Base-by-base conservation (phyloP, 179 eudicot genomes). In the Pouteria campechiana region DNA sequence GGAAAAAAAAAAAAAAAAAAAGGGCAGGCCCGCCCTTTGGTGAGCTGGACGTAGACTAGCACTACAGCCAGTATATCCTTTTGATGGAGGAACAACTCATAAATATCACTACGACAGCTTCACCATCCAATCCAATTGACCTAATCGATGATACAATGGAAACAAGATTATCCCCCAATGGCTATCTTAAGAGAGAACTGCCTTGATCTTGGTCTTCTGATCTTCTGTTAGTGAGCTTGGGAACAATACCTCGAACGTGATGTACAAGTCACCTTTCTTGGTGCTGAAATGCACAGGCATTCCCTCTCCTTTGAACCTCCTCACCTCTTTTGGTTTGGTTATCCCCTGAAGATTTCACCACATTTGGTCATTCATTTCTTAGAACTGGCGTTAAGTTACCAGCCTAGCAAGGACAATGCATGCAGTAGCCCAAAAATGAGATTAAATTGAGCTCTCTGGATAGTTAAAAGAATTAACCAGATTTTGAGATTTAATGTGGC, bases 231-330 rank as follows among this genome's bases (percentile, higher is more conserved):
- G 61, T 32, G 96, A 79, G 30, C 75, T 60, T n/a, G 99, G 96
- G 61, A 92, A 92, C 49, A 79, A 59, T 41, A 90, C 96, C 69
- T 90, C 98, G 32, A 72, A 90, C 13, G 74, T 68, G 32, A 90
- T 76, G 37, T 72, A 82, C 7, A 90, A 59, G 57, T 86, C 93
- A 4, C 98, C 95, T 55, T 86, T 90, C 78, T 76, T 86, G 67
- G 74, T 67, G 72, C 84, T 81, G 27, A 58, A 66, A 61, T 90
- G 76, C 46, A 90, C 44, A 7, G 95, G 93, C 95, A 90, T 90
- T 45, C 93, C 95, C 73, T 85, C 94, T 16, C 90, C 90, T 74
- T 82, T 86, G 38, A 81, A 66, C 61, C 79, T 90, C 70, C 65
- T 74, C 34, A 79, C 90, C 63, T 90, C 69, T 68, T 90, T 90